Percentiles rank a stretch among this genome's conserved stretches.
Conservation (phyloP, 2,329 filamentous ascomycete species). For the Colletotrichum agaves region DNA sequence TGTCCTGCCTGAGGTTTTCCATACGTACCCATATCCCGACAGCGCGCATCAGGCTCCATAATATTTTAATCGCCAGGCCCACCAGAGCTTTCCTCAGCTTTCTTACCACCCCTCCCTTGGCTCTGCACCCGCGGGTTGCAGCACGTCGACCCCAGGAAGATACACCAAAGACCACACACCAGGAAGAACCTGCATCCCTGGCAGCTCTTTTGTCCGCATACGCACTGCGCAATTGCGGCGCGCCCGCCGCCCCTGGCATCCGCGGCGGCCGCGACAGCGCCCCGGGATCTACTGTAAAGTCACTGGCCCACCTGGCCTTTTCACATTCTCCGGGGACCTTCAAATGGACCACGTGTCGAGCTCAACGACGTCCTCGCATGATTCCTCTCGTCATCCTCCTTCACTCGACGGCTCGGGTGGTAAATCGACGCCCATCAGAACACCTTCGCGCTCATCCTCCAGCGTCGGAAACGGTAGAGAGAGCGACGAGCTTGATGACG, state of each 20-base stretch:
- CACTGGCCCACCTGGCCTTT: slow-evolving; percentile 17
- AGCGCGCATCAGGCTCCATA: slow-evolving; percentile 5
- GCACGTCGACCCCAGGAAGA: not conserved
- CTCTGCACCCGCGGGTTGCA: not conserved
- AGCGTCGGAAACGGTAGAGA: slow-evolving; percentile 12
- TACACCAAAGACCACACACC: not conserved
- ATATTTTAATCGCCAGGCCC: slow-evolving; percentile 4
- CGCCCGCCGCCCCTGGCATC: slow-evolving; percentile 23
- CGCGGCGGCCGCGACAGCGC: slow-evolving; percentile 25
- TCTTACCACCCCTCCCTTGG: slow-evolving; percentile 17
- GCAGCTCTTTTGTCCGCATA: not conserved
- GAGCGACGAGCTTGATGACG: slow-evolving; percentile 20
- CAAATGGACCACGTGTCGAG: slow-evolving; percentile 30
- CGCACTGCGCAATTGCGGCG: slow-evolving; percentile 12
- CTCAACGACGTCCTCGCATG: slow-evolving; percentile 27
- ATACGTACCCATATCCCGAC: not conserved
- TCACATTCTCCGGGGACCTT: slow-evolving; percentile 5
- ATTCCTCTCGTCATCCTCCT: slow-evolving; percentile 8
- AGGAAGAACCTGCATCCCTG: not conserved
- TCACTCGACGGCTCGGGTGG: slow-evolving; percentile 24
- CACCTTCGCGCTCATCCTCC: slow-evolving; percentile 36
- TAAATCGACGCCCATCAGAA: slow-evolving; percentile 30
- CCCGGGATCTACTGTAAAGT: slow-evolving; percentile 21
- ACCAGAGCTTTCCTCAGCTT: slow-evolving; percentile 17
- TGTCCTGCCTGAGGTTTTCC: not conserved